Conservation (phyloP, 306 rosid species). For the Ammopiptanthus mongolicus region DNA sequence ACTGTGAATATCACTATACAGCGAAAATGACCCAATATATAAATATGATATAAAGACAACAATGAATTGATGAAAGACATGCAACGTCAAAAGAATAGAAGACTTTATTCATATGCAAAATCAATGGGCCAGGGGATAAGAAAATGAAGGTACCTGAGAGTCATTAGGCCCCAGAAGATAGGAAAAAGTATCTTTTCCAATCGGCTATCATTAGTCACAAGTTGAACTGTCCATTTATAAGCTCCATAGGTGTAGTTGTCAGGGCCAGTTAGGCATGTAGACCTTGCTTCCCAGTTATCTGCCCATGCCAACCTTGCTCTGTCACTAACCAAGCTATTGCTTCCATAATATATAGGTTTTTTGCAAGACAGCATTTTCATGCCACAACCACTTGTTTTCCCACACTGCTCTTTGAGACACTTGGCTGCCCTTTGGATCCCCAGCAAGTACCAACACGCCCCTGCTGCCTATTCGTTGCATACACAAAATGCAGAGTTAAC, state of each 20-base stretch:
- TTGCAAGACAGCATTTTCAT: constrained; percentile 51
- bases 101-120: neutral
- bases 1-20: too few species aligned
- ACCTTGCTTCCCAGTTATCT: constrained; percentile 44
- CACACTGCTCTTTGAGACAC: constrained; percentile 65
- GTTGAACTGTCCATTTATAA: constrained; percentile 87
- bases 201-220: constrained; percentile 65
- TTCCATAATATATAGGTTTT: constrained; percentile 57
- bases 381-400: constrained; percentile 43
- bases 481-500: neutral
- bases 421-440: constrained; percentile 75
- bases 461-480: constrained; percentile 63
- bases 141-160: constrained; percentile 55
- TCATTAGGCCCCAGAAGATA: constrained; percentile 96
- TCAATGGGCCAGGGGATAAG: neutral
- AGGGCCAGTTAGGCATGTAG: constrained; percentile 52
- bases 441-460: constrained; percentile 88
- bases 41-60: neutral
- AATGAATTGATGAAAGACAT: neutral
- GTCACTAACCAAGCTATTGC: constrained; percentile 25
- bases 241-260: constrained; percentile 66
- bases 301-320: constrained; percentile 60
- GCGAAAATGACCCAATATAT: neutral
- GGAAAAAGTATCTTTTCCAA: constrained; percentile 91
- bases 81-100: neutral